A percentile compares a stretch with the other conserved stretches of the same genome.
These are phyloP conservation scores for Leptographium lundbergii DNA, from an alignment of 2,329 filamentous ascomycete genomes.

Conservation along the genomic window DNA sequence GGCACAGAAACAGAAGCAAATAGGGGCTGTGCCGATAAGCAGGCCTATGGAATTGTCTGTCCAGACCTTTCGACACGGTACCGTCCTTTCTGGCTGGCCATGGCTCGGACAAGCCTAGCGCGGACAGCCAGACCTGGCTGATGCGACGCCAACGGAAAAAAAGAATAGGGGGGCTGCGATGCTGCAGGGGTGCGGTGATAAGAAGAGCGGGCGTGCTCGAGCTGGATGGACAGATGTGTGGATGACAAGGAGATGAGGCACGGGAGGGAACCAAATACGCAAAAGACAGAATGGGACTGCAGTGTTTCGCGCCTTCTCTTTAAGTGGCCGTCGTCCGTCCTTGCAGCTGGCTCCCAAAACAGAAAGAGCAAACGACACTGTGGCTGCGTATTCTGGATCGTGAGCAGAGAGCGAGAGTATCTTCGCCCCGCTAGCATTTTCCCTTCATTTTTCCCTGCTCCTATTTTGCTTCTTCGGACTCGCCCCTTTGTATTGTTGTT, in stretches of 20 bases:
- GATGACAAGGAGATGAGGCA: neutral
- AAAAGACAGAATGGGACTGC: neutral
- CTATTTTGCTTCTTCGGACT: neutral
- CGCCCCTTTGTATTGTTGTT: neutral
- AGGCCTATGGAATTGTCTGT: neutral
- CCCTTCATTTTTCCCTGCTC: neutral
- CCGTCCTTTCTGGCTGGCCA: neutral
- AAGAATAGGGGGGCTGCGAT: neutral
- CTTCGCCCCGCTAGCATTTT: neutral
- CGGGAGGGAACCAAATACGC: too few species aligned
- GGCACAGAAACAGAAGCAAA: too few species aligned
- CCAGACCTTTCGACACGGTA: neutral
- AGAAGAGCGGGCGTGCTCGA: neutral
- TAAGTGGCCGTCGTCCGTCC: neutral
- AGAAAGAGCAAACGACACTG: slow-evolving; percentile 1
- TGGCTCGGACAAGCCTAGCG: neutral
- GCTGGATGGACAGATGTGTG: neutral
- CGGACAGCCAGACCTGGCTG: neutral
- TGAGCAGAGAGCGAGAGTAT: neutral
- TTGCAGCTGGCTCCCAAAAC: neutral
- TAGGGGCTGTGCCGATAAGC: neutral
- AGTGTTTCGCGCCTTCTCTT: neutral
- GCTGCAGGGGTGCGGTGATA: neutral
- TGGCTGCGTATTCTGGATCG: neutral
- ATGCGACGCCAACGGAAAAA: neutral